A percentile compares a stretch with the other conserved stretches of the same genome.
Evolutionary conservation across 805 yeast species (phyloP).

Genomic region (Lachancea sp.): DNA sequence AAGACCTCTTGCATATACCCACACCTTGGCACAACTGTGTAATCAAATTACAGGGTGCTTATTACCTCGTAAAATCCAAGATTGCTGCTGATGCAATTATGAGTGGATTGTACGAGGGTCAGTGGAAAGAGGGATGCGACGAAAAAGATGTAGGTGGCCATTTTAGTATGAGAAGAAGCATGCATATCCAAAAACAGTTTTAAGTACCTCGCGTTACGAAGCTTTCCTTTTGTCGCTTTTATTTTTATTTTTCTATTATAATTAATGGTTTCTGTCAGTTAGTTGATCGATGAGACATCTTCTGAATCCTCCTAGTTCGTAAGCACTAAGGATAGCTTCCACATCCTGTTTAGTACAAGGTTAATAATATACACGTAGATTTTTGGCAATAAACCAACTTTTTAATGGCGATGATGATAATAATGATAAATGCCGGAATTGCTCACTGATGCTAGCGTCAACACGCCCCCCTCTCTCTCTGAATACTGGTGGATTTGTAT

Average conservation of each 20-base stretch:
- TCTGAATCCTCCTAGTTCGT: constrained; percentile 5
- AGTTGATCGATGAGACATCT: background rate
- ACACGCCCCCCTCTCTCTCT: too few species aligned
- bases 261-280: background rate
- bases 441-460: too few species aligned
- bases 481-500: too few species aligned
- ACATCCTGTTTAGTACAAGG: constrained; percentile 3
- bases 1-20: constrained; percentile 54
- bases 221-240: background rate
- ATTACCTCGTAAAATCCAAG: constrained; percentile 35
- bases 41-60: constrained; percentile 37
- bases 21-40: constrained; percentile 63
- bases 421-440: too few species aligned
- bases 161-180: constrained; percentile 15
- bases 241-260: background rate
- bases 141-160: constrained; percentile 34
- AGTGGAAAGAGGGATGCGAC: constrained; percentile 33
- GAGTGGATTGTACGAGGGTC: constrained; percentile 32
- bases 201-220: constrained; percentile 1
- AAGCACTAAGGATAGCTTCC: background rate
- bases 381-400: too few species aligned
- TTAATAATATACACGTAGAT: constrained; percentile 8
- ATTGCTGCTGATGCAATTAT: constrained; percentile 34
- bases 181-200: constrained; percentile 2
- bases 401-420: too few species aligned